A percentile compares a stretch with the other conserved stretches of the same genome.
Evolutionary conservation across 2,329 filamentous ascomycete species (phyloP).

Genomic region (Neofusicoccum sp.): DNA sequence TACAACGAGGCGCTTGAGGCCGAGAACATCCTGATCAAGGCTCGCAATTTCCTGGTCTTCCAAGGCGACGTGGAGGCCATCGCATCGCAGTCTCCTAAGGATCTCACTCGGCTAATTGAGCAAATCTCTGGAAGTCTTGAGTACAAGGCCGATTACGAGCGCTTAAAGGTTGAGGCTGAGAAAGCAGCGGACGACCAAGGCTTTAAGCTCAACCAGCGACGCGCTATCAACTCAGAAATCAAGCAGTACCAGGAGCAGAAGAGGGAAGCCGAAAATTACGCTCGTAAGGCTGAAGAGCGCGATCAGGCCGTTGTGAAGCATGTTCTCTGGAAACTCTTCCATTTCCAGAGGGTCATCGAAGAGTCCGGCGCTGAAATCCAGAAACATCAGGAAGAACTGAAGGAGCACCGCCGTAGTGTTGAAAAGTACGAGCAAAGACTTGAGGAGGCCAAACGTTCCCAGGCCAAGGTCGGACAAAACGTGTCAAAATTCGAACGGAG

Average conservation of each 20-base stretch:
- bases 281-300: slow-evolving; percentile 85
- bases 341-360: slow-evolving; percentile 91
- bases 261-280: slow-evolving; percentile 89
- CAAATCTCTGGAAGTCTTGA: slow-evolving; percentile 97
- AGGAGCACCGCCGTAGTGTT: slow-evolving; percentile 86
- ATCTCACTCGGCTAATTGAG: slow-evolving; percentile 90
- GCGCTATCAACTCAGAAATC: slow-evolving; percentile 96
- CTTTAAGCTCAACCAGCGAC: slow-evolving; percentile 83
- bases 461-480: slow-evolving; percentile 73
- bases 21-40: slow-evolving; percentile 97
- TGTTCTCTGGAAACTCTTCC: slow-evolving; percentile 94
- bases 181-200: slow-evolving; percentile 86
- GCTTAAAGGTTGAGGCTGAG: slow-evolving; percentile 82
- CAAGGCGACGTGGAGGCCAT: slow-evolving; percentile 98
- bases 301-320: slow-evolving; percentile 92
- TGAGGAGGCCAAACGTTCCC: slow-evolving; percentile 81
- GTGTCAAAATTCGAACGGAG: slow-evolving; percentile 80
- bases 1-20: slow-evolving; percentile 92
- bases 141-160: slow-evolving; percentile 91
- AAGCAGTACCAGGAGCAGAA: slow-evolving; percentile 98
- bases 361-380: slow-evolving; percentile 88
- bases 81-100: slow-evolving; percentile 90
- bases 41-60: slow-evolving; percentile 96
- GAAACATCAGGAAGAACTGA: slow-evolving; percentile 90
- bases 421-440: slow-evolving; percentile 80